Base-by-base conservation (phyloP, 2,329 filamentous ascomycete species). In the Aspergillus uvarum region DNA sequence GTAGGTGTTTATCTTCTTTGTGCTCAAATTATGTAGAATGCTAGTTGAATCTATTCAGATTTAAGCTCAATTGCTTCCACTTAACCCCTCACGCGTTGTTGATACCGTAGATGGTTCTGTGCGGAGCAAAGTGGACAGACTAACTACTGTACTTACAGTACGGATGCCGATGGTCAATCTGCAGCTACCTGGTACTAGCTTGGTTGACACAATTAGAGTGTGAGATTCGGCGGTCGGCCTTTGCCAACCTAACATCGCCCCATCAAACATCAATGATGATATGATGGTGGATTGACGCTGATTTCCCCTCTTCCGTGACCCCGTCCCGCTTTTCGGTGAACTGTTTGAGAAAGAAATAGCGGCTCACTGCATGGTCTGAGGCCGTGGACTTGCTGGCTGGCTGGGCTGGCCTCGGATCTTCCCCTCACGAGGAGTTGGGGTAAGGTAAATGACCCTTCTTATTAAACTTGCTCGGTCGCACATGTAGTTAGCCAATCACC, bases 341-440 rank as follows among this genome's bases (percentile, higher is more conserved):
- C 65, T 63, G 38, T 61, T 66, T 59, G 48, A 52, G 63, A 47
- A 59, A 56, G 60, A 48, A 51, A 47, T 32, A 16, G 32, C 32
- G 32, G 32, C 56, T 57, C 61, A 58, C 49, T 49, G 47, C 16
- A 55, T 63, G 63, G 59, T 56, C 59, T 65, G 59, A 64, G 63
- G 63, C 56, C 32, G 26, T 44, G 0, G 26, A 29, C 26, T 29
- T 29, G 26, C 26, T 8, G 7, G 26, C 26, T 8, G 7, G 7
- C 26, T 8, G 7, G 26, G 26, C 26, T 29, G 26, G 7, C 26
- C 26, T 29, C 7, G 26, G 47, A 24, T 5, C 59, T 69, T 70
- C 70, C 70, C 70, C 70, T 72, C 70, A 72, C 69, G 53, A 63
- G 58, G 53, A 68, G 56, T 72, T 70, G 70, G 70, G 67, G 70